Conservation (phyloP, 164 flowering plant genomes). For the Protea cynaroides region DNA sequence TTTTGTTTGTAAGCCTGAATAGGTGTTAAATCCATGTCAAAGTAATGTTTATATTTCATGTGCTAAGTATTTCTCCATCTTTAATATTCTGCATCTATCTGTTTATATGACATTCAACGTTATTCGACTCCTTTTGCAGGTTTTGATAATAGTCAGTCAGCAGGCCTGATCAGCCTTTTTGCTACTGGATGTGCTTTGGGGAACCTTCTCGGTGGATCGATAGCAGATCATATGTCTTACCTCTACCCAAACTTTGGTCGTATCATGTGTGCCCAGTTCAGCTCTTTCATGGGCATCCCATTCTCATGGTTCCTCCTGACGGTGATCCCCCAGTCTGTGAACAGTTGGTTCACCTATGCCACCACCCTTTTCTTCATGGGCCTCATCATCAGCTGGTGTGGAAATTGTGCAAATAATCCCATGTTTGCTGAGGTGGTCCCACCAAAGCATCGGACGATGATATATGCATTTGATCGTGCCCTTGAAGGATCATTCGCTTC, state of each 20-base stretch:
- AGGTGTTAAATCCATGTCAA: no score
- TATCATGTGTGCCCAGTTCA: slow-evolving; percentile 95
- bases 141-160: slow-evolving; percentile 69
- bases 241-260: slow-evolving; percentile 75
- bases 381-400: slow-evolving; percentile 87
- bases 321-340: slow-evolving; percentile 61
- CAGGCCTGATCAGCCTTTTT: slow-evolving; percentile 73
- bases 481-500: slow-evolving; percentile 91
- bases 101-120: neutral
- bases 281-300: slow-evolving; percentile 94
- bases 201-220: slow-evolving; percentile 67
- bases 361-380: slow-evolving; percentile 81
- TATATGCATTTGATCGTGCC: slow-evolving; percentile 95
- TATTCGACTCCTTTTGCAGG: slow-evolving; percentile 38
- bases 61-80: neutral
- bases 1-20: no score
- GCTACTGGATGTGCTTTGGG: slow-evolving; percentile 82
- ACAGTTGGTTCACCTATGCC: slow-evolving; percentile 51
- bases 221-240: slow-evolving; percentile 65
- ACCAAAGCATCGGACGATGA: slow-evolving; percentile 82
- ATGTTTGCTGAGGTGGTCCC: slow-evolving; percentile 98
- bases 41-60: neutral
- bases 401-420: slow-evolving; percentile 76
- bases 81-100: neutral
- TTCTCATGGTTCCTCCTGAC: slow-evolving; percentile 73